Conservation (phyloP, 768 basidiomycete genomes). For the Chalciporus piperatus region DNA sequence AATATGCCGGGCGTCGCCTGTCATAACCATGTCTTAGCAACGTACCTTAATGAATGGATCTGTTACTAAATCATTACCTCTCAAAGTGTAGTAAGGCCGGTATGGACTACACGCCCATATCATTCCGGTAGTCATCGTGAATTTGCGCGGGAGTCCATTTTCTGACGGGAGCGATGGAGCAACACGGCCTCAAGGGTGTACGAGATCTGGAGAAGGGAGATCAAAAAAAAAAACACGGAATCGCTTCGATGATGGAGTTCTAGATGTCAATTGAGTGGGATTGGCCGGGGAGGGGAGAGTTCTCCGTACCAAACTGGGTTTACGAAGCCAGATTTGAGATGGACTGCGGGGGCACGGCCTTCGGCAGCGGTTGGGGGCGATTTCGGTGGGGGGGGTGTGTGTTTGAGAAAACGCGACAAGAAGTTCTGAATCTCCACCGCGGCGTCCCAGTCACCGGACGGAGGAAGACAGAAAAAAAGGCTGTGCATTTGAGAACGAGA, state of each 20-base stretch:
- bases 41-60: constrained; percentile 37
- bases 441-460: neutral
- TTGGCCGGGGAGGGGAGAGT: constrained; percentile 29
- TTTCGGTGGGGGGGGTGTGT: constrained; percentile 14
- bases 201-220: constrained; percentile 28
- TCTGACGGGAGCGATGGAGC: constrained; percentile 26
- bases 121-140: constrained; percentile 34
- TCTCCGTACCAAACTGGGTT: constrained; percentile 25
- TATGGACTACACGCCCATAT: constrained; percentile 33
- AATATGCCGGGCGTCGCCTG: constrained; percentile 35
- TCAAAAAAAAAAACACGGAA: constrained; percentile 12
- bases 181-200: constrained; percentile 18
- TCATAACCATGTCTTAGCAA: constrained; percentile 35
- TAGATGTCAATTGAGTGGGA: constrained; percentile 30
- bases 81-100: constrained; percentile 33
- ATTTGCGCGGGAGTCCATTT: constrained; percentile 20
- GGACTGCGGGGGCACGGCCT: constrained; percentile 2
- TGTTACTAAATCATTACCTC: constrained; percentile 39
- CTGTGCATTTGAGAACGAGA: constrained; percentile 13
- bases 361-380: constrained; percentile 11
- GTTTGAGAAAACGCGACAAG: constrained; percentile 15
- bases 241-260: constrained; percentile 33
- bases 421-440: neutral
- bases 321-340: neutral
- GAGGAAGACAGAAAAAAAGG: constrained; percentile 17